Evolutionary conservation across 495 filamentous ascomycete genomes (phyloP).

Genomic region (Cercophora sp.): DNA sequence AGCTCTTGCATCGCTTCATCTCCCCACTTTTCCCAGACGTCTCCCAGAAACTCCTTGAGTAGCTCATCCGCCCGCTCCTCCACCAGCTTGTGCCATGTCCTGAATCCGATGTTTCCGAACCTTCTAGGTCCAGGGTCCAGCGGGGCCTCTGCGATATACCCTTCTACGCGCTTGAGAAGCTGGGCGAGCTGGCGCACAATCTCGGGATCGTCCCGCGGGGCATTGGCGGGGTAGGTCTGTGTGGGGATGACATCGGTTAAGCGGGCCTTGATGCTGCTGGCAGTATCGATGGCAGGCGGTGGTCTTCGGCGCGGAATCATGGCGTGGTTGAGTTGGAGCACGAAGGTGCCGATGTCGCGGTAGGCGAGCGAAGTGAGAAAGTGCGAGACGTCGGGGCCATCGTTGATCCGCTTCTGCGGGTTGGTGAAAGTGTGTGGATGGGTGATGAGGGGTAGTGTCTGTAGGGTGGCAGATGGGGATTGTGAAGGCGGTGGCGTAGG

Average conservation of each 20-base stretch:
- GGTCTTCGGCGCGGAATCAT: slow-evolving; percentile 74
- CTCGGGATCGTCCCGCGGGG: slow-evolving; percentile 24
- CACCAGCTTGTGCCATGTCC: slow-evolving; percentile 72
- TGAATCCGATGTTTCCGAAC: slow-evolving; percentile 88
- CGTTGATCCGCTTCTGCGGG: slow-evolving; percentile 77
- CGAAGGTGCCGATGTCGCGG: slow-evolving; percentile 75
- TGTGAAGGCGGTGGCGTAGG: not conserved
- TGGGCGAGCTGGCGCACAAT: slow-evolving; percentile 60
- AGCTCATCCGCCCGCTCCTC: slow-evolving; percentile 54
- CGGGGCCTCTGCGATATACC: slow-evolving; percentile 71
- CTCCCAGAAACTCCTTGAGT: slow-evolving; percentile 54
- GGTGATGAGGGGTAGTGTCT: slow-evolving; percentile 28
- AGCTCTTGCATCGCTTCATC: slow-evolving; percentile 53
- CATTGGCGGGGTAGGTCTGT: slow-evolving; percentile 45
- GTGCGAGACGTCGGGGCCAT: slow-evolving; percentile 67
- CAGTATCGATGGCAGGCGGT: too few species aligned
- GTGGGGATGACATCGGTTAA: slow-evolving; percentile 13
- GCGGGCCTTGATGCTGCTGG: too few species aligned
- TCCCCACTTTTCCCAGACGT: not conserved
- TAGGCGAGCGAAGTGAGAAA: slow-evolving; percentile 82
- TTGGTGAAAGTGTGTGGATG: slow-evolving; percentile 45
- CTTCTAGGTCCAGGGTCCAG: slow-evolving; percentile 79
- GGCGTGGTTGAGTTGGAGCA: slow-evolving; percentile 83
- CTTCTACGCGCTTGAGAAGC: slow-evolving; percentile 58
- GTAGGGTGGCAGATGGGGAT: slow-evolving; percentile 31